A percentile compares a stretch with the other conserved stretches of the same genome.
Conservation (phyloP, 176 grass and related monocot species). For the Carex scoparia region DNA sequence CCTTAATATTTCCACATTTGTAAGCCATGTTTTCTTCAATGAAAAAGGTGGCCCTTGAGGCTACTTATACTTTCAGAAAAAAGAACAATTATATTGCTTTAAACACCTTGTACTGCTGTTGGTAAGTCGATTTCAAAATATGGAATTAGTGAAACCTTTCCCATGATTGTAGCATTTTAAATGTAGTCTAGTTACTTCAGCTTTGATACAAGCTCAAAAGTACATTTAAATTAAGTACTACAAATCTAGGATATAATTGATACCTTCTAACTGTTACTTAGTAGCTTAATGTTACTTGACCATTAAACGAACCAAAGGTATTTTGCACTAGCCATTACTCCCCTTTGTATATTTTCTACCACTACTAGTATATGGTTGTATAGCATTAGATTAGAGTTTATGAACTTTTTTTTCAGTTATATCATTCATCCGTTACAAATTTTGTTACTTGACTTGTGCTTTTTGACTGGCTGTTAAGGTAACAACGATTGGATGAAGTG, state of each 20-base stretch:
- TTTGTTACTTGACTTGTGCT: not conserved
- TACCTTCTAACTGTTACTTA: not conserved
- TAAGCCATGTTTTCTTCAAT: not conserved
- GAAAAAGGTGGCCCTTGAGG: not conserved
- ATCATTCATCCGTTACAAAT: not conserved
- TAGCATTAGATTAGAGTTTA: not conserved
- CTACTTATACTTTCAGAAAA: not conserved
- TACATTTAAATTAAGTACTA: not conserved
- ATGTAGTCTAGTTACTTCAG: not conserved
- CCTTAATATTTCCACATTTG: not conserved
- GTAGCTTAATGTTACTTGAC: not conserved
- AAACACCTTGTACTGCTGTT: not conserved
- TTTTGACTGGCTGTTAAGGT: not conserved
- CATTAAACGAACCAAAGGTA: not conserved
- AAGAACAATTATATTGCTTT: not conserved
- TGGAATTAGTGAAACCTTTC: not conserved
- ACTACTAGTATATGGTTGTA: not conserved
- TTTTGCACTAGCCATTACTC: not conserved
- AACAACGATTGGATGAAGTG: slow-evolving; percentile 48
- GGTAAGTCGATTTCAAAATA: not conserved
- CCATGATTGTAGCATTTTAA: not conserved
- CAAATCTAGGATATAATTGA: not conserved
- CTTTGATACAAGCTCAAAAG: not conserved
- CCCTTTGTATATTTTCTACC: not conserved
- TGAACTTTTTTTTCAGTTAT: not conserved